These are phyloP conservation scores for Chaetomium globosum DNA, from an alignment of 2,329 filamentous ascomycete species.

Conservation along the genomic window DNA sequence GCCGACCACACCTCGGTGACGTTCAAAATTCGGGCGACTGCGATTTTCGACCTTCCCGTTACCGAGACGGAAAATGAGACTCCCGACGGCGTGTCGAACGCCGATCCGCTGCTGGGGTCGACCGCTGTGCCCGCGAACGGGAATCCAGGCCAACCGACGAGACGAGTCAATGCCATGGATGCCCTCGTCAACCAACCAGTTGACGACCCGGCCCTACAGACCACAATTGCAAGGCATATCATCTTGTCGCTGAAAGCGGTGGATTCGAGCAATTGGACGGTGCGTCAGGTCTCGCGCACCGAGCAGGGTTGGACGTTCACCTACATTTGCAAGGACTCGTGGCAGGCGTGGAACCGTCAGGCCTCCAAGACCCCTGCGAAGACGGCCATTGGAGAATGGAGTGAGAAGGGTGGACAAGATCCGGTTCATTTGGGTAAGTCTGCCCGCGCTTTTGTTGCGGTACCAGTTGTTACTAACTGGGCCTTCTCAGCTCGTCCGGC, in stretches of 20 bases:
- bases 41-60: conserved; percentile 48
- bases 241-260: conserved; percentile 47
- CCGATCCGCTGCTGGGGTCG: conserved; percentile 43
- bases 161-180: conserved; percentile 50
- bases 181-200: conserved; percentile 53
- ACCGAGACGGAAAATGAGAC: conserved; percentile 45
- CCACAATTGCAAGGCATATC: conserved; percentile 54
- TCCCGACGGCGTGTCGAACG: conserved; percentile 34
- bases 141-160: conserved; percentile 39
- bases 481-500: conserved; percentile 54
- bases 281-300: conserved; percentile 49
- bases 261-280: conserved; percentile 55
- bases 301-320: conserved; percentile 57
- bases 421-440: conserved; percentile 49
- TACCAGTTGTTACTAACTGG: conserved; percentile 25
- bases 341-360: conserved; percentile 54
- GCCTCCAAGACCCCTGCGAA: conserved; percentile 48
- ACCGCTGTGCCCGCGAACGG: conserved; percentile 23
- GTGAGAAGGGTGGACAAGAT: conserved; percentile 51
- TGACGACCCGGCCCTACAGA: conserved; percentile 54
- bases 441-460: neutral
- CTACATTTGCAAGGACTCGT: conserved; percentile 58
- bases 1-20: conserved; percentile 54
- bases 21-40: conserved; percentile 51
- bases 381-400: conserved; percentile 53